Conservation (phyloP, 2,329 filamentous ascomycete genomes). For the Colletotrichum salicis region DNA sequence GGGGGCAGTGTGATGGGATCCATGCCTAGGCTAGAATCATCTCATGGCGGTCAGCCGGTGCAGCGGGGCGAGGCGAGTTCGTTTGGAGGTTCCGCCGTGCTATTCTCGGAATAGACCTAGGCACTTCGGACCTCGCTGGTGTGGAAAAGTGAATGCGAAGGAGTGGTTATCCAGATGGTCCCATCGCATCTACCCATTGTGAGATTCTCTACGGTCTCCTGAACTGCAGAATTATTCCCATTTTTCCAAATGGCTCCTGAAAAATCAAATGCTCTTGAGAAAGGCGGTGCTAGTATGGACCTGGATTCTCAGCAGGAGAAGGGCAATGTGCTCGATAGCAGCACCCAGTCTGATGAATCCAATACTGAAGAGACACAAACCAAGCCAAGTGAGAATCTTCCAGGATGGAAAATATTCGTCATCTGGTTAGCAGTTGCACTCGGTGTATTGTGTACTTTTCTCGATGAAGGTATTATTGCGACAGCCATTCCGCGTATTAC, state of each 20-base stretch:
- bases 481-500: constrained; percentile 49
- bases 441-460: constrained; percentile 21
- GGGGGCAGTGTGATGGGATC: constrained; percentile 1
- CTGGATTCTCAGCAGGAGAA: background rate
- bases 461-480: constrained; percentile 44
- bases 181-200: background rate
- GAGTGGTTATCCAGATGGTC: background rate
- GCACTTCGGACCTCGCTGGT: background rate
- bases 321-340: background rate
- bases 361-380: fast-evolving
- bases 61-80: constrained; percentile 4
- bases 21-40: constrained; percentile 17
- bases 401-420: constrained; percentile 12
- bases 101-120: background rate
- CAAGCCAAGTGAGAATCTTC: background rate
- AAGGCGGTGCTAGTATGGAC: background rate
- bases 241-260: background rate
- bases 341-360: background rate
- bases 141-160: background rate
- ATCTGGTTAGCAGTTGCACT: constrained; percentile 20
- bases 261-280: background rate
- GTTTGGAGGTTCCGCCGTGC: background rate
- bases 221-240: background rate
- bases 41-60: constrained; percentile 10
- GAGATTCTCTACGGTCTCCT: background rate